These are phyloP conservation scores for Mortierella sp. DNA, from an alignment of 371 early-diverging fungal genomes.

Conservation along the genomic window DNA sequence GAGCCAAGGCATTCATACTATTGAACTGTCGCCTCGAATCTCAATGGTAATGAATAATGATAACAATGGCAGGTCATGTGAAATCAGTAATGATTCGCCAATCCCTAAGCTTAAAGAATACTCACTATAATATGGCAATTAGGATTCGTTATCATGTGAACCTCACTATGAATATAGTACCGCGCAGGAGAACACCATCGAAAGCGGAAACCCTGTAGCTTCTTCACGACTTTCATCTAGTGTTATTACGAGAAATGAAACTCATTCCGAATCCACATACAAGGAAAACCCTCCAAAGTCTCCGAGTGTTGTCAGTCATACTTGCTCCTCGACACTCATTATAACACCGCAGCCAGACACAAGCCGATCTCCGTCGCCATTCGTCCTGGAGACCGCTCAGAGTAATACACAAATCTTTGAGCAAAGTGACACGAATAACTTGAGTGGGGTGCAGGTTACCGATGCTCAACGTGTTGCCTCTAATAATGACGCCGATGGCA, in stretches of 20 bases:
- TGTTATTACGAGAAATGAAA: not conserved
- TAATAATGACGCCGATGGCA: not conserved
- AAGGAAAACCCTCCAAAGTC: not conserved
- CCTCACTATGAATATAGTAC: not conserved
- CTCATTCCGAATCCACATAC: not conserved
- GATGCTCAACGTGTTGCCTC: not conserved
- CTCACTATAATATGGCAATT: not conserved
- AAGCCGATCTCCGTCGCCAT: conserved; percentile 17
- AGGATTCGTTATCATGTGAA: not conserved
- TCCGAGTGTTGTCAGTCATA: not conserved
- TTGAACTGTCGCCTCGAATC: not conserved
- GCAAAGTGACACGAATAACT: not conserved
- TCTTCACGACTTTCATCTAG: not conserved
- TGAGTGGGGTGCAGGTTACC: not conserved
- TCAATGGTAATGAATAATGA: not conserved
- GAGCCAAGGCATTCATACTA: conserved; percentile 13
- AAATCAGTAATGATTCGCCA: not conserved
- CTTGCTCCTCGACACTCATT: not conserved
- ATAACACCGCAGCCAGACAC: not conserved
- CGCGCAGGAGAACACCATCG: not conserved
- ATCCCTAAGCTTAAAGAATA: not conserved
- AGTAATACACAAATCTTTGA: not conserved
- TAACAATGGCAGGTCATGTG: not conserved
- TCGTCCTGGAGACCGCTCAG: not conserved
- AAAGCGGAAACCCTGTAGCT: not conserved